Base-by-base conservation (phyloP, 179 eudicot genomes). In the Vitellaria paradoxa region DNA sequence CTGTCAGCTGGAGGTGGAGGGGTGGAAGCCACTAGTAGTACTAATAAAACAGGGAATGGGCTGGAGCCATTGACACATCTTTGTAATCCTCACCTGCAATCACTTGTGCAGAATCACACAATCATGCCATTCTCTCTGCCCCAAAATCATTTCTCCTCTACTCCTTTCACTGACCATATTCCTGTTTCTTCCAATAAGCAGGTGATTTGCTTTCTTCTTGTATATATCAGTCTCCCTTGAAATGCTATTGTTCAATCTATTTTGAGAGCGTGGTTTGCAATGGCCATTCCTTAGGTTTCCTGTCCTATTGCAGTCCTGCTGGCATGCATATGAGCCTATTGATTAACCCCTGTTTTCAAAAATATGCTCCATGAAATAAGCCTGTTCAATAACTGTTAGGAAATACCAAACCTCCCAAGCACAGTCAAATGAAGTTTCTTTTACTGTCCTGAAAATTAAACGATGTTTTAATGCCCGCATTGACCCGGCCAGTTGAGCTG, bases 101-200 rank as follows among this genome's bases (percentile, higher is more conserved):
- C 86, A 30, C 69, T 72, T 73, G 76, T 24, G 7, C 88, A 83
- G 30, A 72, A 75, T 75, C 78, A 77, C 57, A 64, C 75, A 21
- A 52, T 77, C 45, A 50, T 74, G 20, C 83, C 86, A 52, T 72
- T 72, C 72, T 73, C 80, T 60, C 57, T 71, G 67, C 66, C 83
- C 5, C 82, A 73, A 68, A 85, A 69, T 75, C 67, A 60, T 68
- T 76, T 81, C 70, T 78, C 87, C 7, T 71, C 85, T 3, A 74
- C 68, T 70, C 71, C 74, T 65, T 70, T 63, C 70, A 63, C 70
- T 60, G 77, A 79, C 78, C 80, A 73, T 77, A 78, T 62, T 72
- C 73, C 85, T 20, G 63, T 65, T 75, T 55, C 70, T 79, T 85
- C 87, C 71, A 78, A 79, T 30, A 78, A 81, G 52, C 91, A 88